Percentiles rank a stretch among this genome's conserved stretches.
phyloP scores from a whole-genome alignment of 768 basidiomycete genomes.

The Sporobolomyces phaffii region DNA sequence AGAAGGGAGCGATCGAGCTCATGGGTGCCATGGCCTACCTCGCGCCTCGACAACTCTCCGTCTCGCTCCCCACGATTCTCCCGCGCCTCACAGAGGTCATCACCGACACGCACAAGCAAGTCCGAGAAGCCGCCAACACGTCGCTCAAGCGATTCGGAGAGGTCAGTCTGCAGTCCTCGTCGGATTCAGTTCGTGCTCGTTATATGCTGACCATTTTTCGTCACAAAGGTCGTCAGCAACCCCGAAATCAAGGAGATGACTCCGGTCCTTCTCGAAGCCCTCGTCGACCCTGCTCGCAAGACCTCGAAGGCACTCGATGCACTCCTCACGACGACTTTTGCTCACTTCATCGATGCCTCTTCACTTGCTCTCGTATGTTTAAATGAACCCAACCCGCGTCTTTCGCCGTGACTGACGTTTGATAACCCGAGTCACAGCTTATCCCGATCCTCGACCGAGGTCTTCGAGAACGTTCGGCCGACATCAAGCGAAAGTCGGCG shows the following conservation, averaged over 20 bases:
- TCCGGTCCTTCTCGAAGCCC: constrained; percentile 80
- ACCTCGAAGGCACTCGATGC: constrained; percentile 77
- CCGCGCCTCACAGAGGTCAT: constrained; percentile 89
- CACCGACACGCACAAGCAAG: constrained; percentile 96
- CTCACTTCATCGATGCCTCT: constrained; percentile 96
- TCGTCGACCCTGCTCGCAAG: constrained; percentile 83
- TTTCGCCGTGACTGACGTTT: too few species aligned
- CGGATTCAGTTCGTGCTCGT: background rate
- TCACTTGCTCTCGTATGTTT: constrained; percentile 78
- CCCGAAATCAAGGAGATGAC: constrained; percentile 92
- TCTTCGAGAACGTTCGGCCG: constrained; percentile 80
- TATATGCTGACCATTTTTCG: background rate
- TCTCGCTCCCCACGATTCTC: constrained; percentile 92
- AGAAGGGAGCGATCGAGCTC: constrained; percentile 88
- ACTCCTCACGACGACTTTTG: constrained; percentile 87
- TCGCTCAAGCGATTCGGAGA: constrained; percentile 97
- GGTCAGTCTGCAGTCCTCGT: constrained; percentile 15
- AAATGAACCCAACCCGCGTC: background rate
- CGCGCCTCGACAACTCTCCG: constrained; percentile 85
- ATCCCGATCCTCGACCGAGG: constrained; percentile 93
- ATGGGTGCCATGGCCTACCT: constrained; percentile 99
- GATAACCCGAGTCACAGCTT: constrained; percentile 64
- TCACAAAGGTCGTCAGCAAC: constrained; percentile 70
- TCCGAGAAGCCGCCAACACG: constrained; percentile 83
- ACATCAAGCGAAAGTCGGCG: constrained; percentile 89